Evolutionary conservation across 768 basidiomycete species (phyloP).

Genomic region (Candolleomyces aberdarensis): DNA sequence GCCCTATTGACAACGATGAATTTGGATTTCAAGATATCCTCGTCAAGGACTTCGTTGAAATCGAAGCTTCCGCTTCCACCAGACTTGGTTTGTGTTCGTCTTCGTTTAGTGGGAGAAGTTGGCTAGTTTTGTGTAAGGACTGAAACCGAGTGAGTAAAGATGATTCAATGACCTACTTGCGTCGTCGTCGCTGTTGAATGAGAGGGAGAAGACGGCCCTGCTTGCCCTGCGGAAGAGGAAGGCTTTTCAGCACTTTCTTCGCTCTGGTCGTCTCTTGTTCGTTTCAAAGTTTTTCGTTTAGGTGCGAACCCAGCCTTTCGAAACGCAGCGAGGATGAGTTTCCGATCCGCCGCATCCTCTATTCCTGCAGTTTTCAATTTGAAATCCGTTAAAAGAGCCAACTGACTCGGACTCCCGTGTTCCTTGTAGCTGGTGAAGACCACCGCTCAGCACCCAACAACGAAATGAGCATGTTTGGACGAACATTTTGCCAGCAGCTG

Average conservation of each 20-base stretch:
- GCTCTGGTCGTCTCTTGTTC: constrained; percentile 18
- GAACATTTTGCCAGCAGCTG: constrained; percentile 66
- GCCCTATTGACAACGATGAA: constrained; percentile 81
- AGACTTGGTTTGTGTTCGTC: constrained; percentile 52
- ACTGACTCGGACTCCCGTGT: constrained; percentile 56
- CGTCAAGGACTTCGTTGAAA: constrained; percentile 72
- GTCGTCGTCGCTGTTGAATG: constrained; percentile 22
- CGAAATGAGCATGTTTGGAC: constrained; percentile 12
- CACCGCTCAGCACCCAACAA: background rate
- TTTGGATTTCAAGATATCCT: constrained; percentile 58
- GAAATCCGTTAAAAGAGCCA: constrained; percentile 55
- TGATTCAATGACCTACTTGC: constrained; percentile 21
- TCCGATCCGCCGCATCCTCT: constrained; percentile 62
- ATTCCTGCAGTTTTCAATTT: constrained; percentile 60
- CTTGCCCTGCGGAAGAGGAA: constrained; percentile 7
- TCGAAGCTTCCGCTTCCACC: constrained; percentile 60
- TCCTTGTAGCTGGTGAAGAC: constrained; percentile 57
- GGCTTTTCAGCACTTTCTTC: constrained; percentile 11
- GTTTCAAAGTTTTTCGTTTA: constrained; percentile 22
- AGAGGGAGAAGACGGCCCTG: constrained; percentile 18
- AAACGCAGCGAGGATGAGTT: constrained; percentile 53
- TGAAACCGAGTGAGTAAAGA: constrained; percentile 12
- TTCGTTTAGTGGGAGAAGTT: constrained; percentile 39
- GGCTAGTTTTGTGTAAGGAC: too few relatives aligned
- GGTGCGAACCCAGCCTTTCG: constrained; percentile 60